Conservation (phyloP, 352 stramenopile genomes). For the Elongisporangium senticosum region DNA sequence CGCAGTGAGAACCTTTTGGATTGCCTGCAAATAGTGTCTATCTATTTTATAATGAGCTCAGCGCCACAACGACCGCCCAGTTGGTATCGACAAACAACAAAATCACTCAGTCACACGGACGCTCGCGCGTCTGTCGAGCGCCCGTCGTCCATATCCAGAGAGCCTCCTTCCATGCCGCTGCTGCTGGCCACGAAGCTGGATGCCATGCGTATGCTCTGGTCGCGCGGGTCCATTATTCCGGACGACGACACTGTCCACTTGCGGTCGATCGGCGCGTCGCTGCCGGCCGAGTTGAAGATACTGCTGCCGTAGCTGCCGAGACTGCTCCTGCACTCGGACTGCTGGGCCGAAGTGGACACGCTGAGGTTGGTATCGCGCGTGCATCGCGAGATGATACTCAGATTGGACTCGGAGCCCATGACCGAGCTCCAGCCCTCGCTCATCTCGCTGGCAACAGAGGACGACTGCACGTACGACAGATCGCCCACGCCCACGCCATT, state of each 20-base stretch:
- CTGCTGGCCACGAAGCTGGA: neutral
- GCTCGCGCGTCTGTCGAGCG: neutral
- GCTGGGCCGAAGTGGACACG: slow-evolving; percentile 33
- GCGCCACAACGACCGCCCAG: no score
- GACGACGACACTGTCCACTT: neutral
- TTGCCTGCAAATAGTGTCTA: neutral
- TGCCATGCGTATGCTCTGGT: neutral
- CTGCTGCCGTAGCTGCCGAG: neutral
- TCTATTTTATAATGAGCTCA: neutral
- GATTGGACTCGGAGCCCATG: slow-evolving; percentile 53
- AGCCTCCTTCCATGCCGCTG: neutral
- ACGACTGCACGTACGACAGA: slow-evolving; percentile 33
- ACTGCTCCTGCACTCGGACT: slow-evolving; percentile 33
- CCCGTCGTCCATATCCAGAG: neutral
- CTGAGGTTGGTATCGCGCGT: slow-evolving; percentile 72
- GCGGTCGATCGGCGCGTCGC: neutral
- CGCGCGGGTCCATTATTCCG: neutral
- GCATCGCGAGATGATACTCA: slow-evolving; percentile 33
- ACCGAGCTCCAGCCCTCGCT: slow-evolving; percentile 77
- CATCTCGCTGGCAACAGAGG: slow-evolving; percentile 40
- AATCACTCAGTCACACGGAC: neutral
- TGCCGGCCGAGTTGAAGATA: neutral
- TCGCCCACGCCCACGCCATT: slow-evolving; percentile 3
- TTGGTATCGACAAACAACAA: neutral
- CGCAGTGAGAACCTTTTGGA: neutral